Evolutionary conservation across 163 green algal genomes (phyloP), one percentile per base, ranked within the genome.

Genomic region (Chlorella variabilis): DNA sequence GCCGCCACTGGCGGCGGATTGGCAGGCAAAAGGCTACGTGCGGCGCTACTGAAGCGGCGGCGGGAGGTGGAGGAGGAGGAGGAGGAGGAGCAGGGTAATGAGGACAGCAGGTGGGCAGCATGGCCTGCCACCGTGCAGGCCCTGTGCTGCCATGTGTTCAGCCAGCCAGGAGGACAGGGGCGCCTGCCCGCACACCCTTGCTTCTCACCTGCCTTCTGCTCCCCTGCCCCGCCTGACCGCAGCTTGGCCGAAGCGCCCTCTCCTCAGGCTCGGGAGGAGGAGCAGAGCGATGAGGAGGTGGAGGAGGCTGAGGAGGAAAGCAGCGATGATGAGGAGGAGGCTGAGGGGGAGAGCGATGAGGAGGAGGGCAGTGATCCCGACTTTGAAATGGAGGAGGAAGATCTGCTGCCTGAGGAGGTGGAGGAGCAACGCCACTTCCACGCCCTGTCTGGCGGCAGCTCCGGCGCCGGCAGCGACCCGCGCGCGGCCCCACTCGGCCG

Each of bases 361-460:
- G 51, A 11, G n/a, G 71, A 41, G 6, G 71, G 56, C 15, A 80
- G 73, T 56, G 56, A 70, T 18, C 18, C 36, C 0, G 73, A 80
- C 39, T 71, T 45, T 25, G 38, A 23, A 13, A 18, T 56, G 5
- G 73, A 70, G 18, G 73, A 80, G 23, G 62, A 20, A 9, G 73
- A 80, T 11, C 54, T 70, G 17, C 36, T 59, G 36, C 38, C 73
- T 8, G 73, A 71, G 11, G 73, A 70, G 38, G 4, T 56, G 36
- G 56, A 45, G 4, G 73, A 80, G 71, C 51, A 78, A 51, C 29
- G 33, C n/a, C n/a, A n/a, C n/a, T n/a, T n/a, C n/a, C n/a, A n/a
- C n/a, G n/a, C n/a, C n/a, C n/a, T n/a, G n/a, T n/a, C n/a, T n/a
- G n/a, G n/a, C n/a, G n/a, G n/a, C n/a, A n/a, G n/a, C n/a, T n/a